phyloP scores from a whole-genome alignment of 495 filamentous ascomycete genomes.

The Cladorrhinum samala region DNA sequence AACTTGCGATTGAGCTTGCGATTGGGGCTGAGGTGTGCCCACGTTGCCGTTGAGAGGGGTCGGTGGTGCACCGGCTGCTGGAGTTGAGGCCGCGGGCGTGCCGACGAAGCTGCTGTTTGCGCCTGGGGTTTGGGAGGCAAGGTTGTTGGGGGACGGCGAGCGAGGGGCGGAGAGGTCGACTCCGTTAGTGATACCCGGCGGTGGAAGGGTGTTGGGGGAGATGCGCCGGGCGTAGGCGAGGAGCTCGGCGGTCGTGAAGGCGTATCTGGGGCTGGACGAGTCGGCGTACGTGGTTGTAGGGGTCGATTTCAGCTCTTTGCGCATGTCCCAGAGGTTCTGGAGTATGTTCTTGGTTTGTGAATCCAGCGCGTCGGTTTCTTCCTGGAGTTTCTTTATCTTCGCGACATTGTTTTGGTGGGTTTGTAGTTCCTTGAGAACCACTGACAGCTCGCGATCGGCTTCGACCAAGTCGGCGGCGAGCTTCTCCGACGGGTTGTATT shows the following conservation, averaged over 20 bases:
- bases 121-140: neutral
- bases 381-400: slow-evolving; percentile 55
- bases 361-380: slow-evolving; percentile 54
- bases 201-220: slow-evolving; percentile 64
- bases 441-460: slow-evolving; percentile 59
- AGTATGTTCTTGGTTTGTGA: slow-evolving; percentile 56
- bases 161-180: slow-evolving; percentile 18
- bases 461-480: slow-evolving; percentile 58
- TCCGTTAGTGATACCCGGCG: slow-evolving; percentile 46
- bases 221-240: slow-evolving; percentile 69
- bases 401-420: slow-evolving; percentile 63
- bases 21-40: neutral
- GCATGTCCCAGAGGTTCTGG: slow-evolving; percentile 54
- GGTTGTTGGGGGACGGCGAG: slow-evolving; percentile 6
- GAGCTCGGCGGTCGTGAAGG: slow-evolving; percentile 59
- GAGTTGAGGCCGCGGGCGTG: neutral
- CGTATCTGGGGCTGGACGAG: slow-evolving; percentile 24
- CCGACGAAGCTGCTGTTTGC: neutral
- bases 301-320: slow-evolving; percentile 57
- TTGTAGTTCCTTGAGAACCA: slow-evolving; percentile 56
- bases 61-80: neutral
- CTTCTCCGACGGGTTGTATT: slow-evolving; percentile 64
- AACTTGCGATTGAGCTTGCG: neutral
- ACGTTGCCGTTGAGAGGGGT: neutral
- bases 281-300: slow-evolving; percentile 47